These are phyloP conservation scores for Zarea fungicola DNA, from an alignment of 2,329 filamentous ascomycete species.

Conservation along the genomic window DNA sequence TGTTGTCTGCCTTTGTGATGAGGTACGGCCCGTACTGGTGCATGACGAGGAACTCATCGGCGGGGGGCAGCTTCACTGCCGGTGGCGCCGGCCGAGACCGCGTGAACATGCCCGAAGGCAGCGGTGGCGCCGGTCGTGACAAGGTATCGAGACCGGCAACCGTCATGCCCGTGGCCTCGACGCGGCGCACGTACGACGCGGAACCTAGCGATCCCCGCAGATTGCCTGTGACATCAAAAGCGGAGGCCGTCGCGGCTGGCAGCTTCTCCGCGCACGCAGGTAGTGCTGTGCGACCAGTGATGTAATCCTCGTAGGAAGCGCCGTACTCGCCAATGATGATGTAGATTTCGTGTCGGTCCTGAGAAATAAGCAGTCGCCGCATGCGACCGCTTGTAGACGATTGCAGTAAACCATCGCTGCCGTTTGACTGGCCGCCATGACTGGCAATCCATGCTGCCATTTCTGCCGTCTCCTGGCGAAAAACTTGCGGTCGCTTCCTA, in stretches of 20 bases:
- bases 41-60: background rate
- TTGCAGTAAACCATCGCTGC: background rate
- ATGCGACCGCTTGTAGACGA: background rate
- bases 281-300: background rate
- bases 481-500: no score
- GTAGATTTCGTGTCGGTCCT: conserved; percentile 14
- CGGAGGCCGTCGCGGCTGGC: no score
- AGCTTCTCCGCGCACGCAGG: no score
- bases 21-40: background rate
- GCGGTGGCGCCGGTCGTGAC: no score
- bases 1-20: background rate
- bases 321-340: conserved; percentile 8
- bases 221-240: no score
- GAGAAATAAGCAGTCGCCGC: conserved; percentile 9
- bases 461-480: background rate
- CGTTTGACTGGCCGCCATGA: background rate
- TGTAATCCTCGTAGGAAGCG: background rate
- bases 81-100: no score
- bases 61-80: background rate
- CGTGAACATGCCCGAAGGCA: no score
- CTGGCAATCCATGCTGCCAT: background rate
- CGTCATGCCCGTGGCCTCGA: no score
- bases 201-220: no score
- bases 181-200: no score
- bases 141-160: no score